Percentiles rank a stretch among this genome's conserved stretches.
phyloP scores from a whole-genome alignment of 2,329 filamentous ascomycete genomes.

The Phaeoacremonium minimum region DNA sequence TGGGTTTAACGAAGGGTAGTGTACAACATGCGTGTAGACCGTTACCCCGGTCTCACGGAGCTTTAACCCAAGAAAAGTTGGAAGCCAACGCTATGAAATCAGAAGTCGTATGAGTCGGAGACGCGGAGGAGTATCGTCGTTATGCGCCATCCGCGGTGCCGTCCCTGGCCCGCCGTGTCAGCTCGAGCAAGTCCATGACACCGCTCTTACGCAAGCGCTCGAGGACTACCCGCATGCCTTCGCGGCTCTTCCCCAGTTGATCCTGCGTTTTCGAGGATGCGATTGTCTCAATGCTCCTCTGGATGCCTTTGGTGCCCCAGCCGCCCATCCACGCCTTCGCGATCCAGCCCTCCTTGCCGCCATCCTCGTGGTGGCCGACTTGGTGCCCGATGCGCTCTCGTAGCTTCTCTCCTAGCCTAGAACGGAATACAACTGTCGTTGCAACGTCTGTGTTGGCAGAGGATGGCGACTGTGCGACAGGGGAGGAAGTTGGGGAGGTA shows the following conservation, averaged over 20 bases:
- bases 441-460: conserved; percentile 58
- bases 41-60: too few species aligned
- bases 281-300: conserved; percentile 75
- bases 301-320: conserved; percentile 68
- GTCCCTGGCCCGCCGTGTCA: conserved; percentile 40
- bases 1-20: too few species aligned
- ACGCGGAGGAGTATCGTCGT: background rate
- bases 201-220: conserved; percentile 61
- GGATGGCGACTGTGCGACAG: conserved; percentile 13
- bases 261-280: conserved; percentile 73
- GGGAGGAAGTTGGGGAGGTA: conserved; percentile 28
- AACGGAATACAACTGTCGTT: conserved; percentile 71
- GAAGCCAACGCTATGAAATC: background rate
- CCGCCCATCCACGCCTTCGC: conserved; percentile 34
- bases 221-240: conserved; percentile 79
- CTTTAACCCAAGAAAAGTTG: too few species aligned
- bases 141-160: conserved; percentile 5
- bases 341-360: conserved; percentile 29
- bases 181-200: conserved; percentile 54
- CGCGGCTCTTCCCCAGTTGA: conserved; percentile 74
- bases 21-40: too few species aligned
- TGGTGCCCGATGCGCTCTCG: conserved; percentile 46
- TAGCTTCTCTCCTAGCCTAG: conserved; percentile 65
- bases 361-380: conserved; percentile 22
- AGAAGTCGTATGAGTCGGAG: background rate